phyloP scores from a whole-genome alignment of 2,329 filamentous ascomycete genomes.

The Aureobasidium vineae region DNA sequence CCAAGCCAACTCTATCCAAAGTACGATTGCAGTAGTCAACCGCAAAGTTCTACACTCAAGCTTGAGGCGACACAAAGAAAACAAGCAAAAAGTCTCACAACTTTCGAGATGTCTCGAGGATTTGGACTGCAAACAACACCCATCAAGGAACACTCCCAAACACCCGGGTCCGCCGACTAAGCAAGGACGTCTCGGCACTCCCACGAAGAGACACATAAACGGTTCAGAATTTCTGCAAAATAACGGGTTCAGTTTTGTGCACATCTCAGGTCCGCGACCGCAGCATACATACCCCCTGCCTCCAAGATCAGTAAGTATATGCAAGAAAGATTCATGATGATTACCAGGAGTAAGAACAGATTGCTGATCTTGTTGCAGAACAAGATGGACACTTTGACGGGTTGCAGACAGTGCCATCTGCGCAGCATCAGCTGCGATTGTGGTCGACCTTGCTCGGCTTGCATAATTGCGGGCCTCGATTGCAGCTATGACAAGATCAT shows the following conservation, averaged over 20 bases:
- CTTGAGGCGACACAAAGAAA: neutral
- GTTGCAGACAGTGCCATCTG: neutral
- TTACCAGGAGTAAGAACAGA: slow-evolving; percentile 8
- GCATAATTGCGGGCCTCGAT: neutral
- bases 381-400: neutral
- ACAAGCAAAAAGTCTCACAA: neutral
- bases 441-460: neutral
- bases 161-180: neutral
- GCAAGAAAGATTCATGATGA: neutral
- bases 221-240: neutral
- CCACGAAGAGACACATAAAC: neutral
- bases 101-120: neutral
- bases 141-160: neutral
- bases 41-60: neutral
- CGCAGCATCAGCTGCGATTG: neutral
- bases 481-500: neutral
- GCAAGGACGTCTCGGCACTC: neutral
- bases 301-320: neutral
- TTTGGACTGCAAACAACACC: neutral
- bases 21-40: neutral
- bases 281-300: neutral
- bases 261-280: neutral
- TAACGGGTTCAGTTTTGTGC: slow-evolving; percentile 1
- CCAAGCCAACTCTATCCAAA: neutral
- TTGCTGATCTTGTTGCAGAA: neutral